These are phyloP conservation scores for Colletotrichum euphorbiae DNA, from an alignment of 2,329 filamentous ascomycete species.

Conservation along the genomic window DNA sequence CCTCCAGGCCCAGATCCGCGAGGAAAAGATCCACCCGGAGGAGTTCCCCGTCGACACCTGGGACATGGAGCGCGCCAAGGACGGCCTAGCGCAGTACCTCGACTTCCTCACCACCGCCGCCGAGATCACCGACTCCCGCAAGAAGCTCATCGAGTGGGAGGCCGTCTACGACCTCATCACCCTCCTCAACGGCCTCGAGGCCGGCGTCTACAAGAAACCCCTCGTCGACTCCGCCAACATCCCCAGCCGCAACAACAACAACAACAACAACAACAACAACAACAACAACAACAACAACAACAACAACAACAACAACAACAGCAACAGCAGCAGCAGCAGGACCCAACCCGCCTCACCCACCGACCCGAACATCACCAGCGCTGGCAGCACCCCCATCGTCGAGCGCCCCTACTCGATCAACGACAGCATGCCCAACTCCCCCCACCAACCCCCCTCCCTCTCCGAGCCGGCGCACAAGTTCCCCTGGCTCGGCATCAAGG, in stretches of 20 bases:
- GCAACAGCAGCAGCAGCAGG: neutral
- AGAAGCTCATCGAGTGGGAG: constrained; percentile 91
- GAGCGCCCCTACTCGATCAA: constrained; percentile 71
- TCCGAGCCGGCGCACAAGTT: constrained; percentile 74
- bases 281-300: constrained; percentile 43
- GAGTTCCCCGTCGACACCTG: constrained; percentile 95
- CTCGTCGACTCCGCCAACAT: constrained; percentile 59
- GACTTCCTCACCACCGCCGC: constrained; percentile 93
- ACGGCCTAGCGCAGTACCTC: constrained; percentile 92
- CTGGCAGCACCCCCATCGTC: constrained; percentile 54
- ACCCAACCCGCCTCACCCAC: neutral
- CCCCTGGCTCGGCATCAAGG: constrained; percentile 83
- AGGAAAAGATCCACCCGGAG: constrained; percentile 78
- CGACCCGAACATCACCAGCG: constrained; percentile 43
- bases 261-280: constrained; percentile 44
- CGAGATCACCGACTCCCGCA: constrained; percentile 85
- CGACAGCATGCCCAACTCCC: constrained; percentile 52
- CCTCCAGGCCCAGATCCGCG: constrained; percentile 89
- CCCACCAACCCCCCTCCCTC: constrained; percentile 57
- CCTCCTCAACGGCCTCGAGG: constrained; percentile 86
- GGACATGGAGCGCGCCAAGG: constrained; percentile 98
- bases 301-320: no score
- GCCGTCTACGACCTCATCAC: constrained; percentile 89
- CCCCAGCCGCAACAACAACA: constrained; percentile 43
- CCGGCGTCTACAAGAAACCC: constrained; percentile 85